Conservation (phyloP, 805 yeast species). For the Starmerella floricola region DNA sequence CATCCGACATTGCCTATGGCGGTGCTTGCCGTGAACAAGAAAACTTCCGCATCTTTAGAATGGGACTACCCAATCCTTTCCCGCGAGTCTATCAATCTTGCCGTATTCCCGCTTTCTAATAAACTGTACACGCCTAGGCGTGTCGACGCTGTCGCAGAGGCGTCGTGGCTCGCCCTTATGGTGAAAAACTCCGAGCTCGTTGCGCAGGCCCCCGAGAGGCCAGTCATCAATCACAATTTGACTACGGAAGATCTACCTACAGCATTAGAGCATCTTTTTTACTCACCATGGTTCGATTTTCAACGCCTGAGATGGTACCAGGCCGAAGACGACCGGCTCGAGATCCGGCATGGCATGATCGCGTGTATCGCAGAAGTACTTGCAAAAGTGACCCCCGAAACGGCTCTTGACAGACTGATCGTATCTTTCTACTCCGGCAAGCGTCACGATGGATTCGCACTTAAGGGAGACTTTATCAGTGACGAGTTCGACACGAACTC, state of each 20-base stretch:
- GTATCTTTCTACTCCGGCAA: constrained; percentile 4
- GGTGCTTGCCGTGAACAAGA: constrained; percentile 1
- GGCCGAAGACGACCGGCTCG: neutral
- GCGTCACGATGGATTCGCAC: neutral
- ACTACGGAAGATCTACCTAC: neutral
- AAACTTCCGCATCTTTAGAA: neutral
- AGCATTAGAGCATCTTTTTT: constrained; percentile 1
- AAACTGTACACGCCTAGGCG: neutral
- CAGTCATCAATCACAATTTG: neutral
- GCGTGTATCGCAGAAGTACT: constrained; percentile 2
- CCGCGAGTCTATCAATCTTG: constrained; percentile 4
- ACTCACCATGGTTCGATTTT: constrained; percentile 6
- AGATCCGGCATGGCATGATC: constrained; percentile 3
- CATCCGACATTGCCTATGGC: constrained; percentile 16
- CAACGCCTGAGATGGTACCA: constrained; percentile 8
- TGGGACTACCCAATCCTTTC: constrained; percentile 19
- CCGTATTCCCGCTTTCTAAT: constrained; percentile 3
- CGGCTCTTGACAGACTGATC: constrained; percentile 8
- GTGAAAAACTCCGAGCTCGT: neutral
- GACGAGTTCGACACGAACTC: constrained; percentile 6
- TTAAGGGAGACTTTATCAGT: constrained; percentile 8
- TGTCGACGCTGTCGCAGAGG: neutral
- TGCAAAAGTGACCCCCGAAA: neutral
- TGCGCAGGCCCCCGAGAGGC: neutral
- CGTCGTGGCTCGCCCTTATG: neutral